These are phyloP conservation scores for Phytophthora kernoviae DNA, from an alignment of 352 stramenopile species.

Conservation along the genomic window DNA sequence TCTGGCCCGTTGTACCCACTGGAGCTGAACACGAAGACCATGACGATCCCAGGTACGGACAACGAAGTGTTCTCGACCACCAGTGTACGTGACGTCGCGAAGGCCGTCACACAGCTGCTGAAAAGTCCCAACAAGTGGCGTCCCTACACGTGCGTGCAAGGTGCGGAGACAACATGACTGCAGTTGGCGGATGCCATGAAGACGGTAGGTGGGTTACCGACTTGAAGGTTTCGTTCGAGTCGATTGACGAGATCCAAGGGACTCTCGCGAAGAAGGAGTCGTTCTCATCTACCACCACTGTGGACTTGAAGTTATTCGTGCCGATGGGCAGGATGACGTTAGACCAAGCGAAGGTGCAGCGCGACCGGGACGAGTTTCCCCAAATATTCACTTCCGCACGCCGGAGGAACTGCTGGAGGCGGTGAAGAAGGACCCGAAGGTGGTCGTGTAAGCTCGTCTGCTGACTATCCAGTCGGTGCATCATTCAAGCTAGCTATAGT, in stretches of 20 bases:
- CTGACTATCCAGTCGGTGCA: background rate
- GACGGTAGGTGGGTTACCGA: conserved; percentile 21
- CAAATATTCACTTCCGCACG: conserved; percentile 32
- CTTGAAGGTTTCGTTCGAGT: conserved; percentile 26
- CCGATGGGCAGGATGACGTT: conserved; percentile 12
- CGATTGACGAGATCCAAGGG: conserved; percentile 22
- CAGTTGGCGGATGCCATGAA: conserved; percentile 32
- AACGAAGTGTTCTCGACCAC: conserved; percentile 32
- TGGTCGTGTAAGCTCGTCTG: conserved; percentile 8
- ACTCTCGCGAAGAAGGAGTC: conserved; percentile 15
- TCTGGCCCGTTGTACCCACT: conserved; percentile 21
- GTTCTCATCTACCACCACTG: background rate
- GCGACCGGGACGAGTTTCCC: conserved; percentile 38
- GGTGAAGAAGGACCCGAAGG: conserved; percentile 25
- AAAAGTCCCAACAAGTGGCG: conserved; percentile 35
- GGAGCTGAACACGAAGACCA: conserved; percentile 31
- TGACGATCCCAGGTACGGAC: conserved; percentile 39
- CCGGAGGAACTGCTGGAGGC: conserved; percentile 26
- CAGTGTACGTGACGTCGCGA: conserved; percentile 28
- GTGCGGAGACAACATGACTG: conserved; percentile 40
- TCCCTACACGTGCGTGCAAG: conserved; percentile 36
- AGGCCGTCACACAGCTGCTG: conserved; percentile 25
- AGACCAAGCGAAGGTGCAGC: conserved; percentile 33
- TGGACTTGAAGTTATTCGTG: conserved; percentile 30
- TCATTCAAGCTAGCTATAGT: too few relatives aligned